Evolutionary conservation across 495 filamentous ascomycete genomes (phyloP).

Genomic region (Penicillium bialowiezense): DNA sequence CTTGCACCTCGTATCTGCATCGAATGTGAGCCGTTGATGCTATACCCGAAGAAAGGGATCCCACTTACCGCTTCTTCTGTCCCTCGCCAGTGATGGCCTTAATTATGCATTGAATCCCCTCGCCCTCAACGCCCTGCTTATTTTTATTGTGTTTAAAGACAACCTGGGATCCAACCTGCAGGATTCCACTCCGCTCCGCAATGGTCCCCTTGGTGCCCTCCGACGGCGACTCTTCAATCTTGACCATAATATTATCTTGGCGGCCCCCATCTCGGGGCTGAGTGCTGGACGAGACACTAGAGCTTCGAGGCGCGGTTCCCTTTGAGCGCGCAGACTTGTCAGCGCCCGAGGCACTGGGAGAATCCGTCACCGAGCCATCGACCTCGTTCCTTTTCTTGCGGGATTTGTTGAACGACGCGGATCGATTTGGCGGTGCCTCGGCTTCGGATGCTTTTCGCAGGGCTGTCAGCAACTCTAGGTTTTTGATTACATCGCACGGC

Average conservation of each 20-base stretch:
- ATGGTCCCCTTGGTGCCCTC: slow-evolving; percentile 48
- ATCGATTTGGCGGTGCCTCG: slow-evolving; percentile 50
- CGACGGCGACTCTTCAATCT: slow-evolving; percentile 51
- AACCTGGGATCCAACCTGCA: slow-evolving; percentile 74
- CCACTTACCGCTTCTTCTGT: slow-evolving; percentile 64
- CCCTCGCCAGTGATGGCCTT: slow-evolving; percentile 81
- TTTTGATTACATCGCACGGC: slow-evolving; percentile 57
- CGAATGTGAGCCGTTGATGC: slow-evolving; percentile 9
- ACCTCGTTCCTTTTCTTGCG: slow-evolving; percentile 69
- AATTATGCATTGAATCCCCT: slow-evolving; percentile 87
- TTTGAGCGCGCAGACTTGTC: slow-evolving; percentile 47
- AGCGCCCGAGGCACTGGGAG: slow-evolving; percentile 60
- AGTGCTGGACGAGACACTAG: slow-evolving; percentile 49
- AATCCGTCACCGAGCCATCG: slow-evolving; percentile 66
- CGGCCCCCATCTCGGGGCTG: slow-evolving; percentile 36
- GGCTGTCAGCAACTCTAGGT: slow-evolving; percentile 58
- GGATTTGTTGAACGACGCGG: slow-evolving; percentile 45
- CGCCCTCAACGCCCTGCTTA: slow-evolving; percentile 62
- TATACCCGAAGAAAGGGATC: slow-evolving; percentile 1
- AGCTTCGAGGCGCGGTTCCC: slow-evolving; percentile 50
- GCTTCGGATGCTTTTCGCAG: slow-evolving; percentile 57
- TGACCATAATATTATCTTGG: slow-evolving; percentile 44
- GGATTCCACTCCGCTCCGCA: slow-evolving; percentile 50
- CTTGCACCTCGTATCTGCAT: slow-evolving; percentile 84
- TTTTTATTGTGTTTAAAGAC: slow-evolving; percentile 76